Conservation (phyloP, 805 yeast genomes). For the Cyberlindnera saturnus region DNA sequence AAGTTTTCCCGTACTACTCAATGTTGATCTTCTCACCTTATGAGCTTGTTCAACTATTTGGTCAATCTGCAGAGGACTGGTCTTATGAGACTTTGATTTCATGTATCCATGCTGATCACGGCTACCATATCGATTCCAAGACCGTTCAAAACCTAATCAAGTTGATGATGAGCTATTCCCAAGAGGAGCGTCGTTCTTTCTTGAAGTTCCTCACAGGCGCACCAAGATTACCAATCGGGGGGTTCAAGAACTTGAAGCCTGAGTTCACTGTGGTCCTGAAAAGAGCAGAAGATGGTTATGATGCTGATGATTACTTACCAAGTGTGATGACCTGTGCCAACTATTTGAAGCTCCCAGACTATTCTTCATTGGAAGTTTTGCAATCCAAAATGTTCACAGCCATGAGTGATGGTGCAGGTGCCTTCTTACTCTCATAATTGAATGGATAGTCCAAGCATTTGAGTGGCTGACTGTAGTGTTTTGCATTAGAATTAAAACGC, state of each 20-base stretch:
- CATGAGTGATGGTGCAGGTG: conserved; percentile 81
- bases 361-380: conserved; percentile 59
- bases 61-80: conserved; percentile 88
- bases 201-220: conserved; percentile 89
- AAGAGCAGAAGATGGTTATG: conserved; percentile 62
- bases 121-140: conserved; percentile 66
- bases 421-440: conserved; percentile 63
- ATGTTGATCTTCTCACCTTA: conserved; percentile 63
- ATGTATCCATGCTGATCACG: conserved; percentile 81
- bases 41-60: conserved; percentile 70
- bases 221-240: conserved; percentile 90
- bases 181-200: conserved; percentile 59
- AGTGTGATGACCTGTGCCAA: conserved; percentile 99
- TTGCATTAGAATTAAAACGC: too few species aligned
- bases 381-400: conserved; percentile 57
- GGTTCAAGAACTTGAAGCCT: conserved; percentile 78
- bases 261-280: conserved; percentile 83
- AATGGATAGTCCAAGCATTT: background rate
- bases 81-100: conserved; percentile 50
- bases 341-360: conserved; percentile 83
- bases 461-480: too few species aligned
- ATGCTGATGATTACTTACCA: conserved; percentile 79
- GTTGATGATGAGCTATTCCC: conserved; percentile 50
- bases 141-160: conserved; percentile 56
- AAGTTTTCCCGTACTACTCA: conserved; percentile 73